Percentiles rank a stretch among this genome's conserved stretches.
Evolutionary conservation across 768 basidiomycete genomes (phyloP).

Genomic region (Suillus variegatus): DNA sequence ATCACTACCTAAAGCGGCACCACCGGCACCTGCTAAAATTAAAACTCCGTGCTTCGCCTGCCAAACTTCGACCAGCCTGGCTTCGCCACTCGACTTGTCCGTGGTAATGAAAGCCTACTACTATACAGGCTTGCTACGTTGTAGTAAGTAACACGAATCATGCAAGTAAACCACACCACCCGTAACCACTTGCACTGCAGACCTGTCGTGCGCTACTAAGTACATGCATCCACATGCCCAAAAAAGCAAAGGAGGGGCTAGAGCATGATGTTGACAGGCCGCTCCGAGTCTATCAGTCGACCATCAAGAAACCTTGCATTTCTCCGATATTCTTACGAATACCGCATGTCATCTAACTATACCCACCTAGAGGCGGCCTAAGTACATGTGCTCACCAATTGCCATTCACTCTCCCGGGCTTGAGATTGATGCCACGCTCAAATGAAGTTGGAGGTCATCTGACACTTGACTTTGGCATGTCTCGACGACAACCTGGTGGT

Average conservation of each 20-base stretch:
- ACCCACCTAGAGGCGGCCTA: background rate
- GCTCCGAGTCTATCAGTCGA: background rate
- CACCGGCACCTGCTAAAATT: too few species aligned
- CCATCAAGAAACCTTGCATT: background rate
- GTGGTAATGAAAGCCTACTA: too few species aligned
- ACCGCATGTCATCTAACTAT: background rate
- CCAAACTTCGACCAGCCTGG: too few species aligned
- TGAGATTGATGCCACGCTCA: constrained; percentile 4
- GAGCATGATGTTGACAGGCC: background rate
- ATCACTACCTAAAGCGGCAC: too few species aligned
- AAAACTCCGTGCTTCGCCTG: too few species aligned
- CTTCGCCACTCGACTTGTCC: too few species aligned
- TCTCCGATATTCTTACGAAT: background rate
- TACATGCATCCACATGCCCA: background rate
- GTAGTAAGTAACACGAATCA: too few species aligned
- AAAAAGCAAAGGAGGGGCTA: background rate
- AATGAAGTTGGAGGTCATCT: background rate
- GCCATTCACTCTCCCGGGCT: background rate
- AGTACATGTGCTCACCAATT: background rate
- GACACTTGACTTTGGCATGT: background rate
- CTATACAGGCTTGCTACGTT: too few species aligned
- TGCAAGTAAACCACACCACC: background rate
- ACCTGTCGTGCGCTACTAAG: background rate
- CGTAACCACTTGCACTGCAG: background rate
- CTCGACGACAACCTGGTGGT: background rate